Base-by-base conservation (phyloP, 2,329 filamentous ascomycete species). In the Alternaria angustiovoidea region DNA sequence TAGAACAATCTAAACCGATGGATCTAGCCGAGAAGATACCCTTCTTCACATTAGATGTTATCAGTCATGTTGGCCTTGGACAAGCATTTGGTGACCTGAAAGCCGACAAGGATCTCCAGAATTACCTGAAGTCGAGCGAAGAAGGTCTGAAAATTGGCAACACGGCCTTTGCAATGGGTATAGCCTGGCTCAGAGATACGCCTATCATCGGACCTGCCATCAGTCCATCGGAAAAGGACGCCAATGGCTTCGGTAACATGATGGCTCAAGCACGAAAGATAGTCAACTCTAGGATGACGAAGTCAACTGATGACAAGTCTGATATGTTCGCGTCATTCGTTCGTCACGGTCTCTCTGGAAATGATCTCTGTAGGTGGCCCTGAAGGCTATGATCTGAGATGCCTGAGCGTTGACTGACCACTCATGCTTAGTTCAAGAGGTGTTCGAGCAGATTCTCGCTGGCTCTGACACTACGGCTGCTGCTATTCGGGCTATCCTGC, bases 401-500 rank as follows among this genome's bases (percentile, higher is more conserved):
- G 11, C 7, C 4, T 22, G 18, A 16, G 53, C 14, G 16, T 41
- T 12, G 12, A 22, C n/a, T 48, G n/a, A 51, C 7, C 32, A 24
- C 8, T 12, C 14, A 12, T 32, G 68, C 81, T 5, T 51, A 62
- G 60, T 81, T 74, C 62, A 75, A 51, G 82, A 84, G 62, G 80
- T 77, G 0, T 71, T 71, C 26, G 69, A 81, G 12, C 80, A 83
- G 58, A 82, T 84, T 41, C 77, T 86, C 5, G 86, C 86, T 5
- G 87, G 86, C 4, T 85, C 85, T 0, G 86, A 88, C 61, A 87
- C 85, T 1, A 86, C 85, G 0, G 85, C 87, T 0, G 85, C 84
- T 0, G 81, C 81, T 2, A 81, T 89, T 9, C 82, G 86, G 2
- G 78, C 82, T 38, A 85, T 82, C 1, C 63, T 88, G 55, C 79